Evolutionary conservation across 148 eudicot genomes (phyloP).

Genomic region (Camellia japonica): DNA sequence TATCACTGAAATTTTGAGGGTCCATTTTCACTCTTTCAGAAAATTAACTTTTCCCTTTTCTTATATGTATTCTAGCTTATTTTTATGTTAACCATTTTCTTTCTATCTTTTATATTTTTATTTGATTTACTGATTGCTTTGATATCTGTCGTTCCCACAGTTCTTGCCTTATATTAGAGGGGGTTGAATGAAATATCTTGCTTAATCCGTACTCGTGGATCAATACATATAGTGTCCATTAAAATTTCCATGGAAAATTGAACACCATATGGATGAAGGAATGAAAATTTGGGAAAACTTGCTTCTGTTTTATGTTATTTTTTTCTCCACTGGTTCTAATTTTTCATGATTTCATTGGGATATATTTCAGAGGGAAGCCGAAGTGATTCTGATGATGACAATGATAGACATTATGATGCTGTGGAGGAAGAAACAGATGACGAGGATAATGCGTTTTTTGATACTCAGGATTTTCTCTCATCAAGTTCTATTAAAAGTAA

Average conservation of each 20-base stretch:
- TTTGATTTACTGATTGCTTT: neutral
- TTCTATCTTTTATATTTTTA: too few species aligned
- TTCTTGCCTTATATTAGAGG: neutral
- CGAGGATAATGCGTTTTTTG: constrained; percentile 24
- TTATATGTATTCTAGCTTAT: neutral
- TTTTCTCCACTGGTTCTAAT: neutral
- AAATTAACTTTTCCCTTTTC: too few species aligned
- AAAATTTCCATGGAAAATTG: neutral
- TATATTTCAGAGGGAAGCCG: constrained; percentile 18
- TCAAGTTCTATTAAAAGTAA: constrained; percentile 22
- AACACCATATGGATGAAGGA: neutral
- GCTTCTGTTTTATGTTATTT: neutral
- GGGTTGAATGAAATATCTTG: neutral
- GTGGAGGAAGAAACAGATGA: constrained; percentile 31
- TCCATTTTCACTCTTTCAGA: too few species aligned
- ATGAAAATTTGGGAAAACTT: neutral
- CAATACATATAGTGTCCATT: neutral
- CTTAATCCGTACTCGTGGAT: neutral
- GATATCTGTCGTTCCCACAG: neutral
- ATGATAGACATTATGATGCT: constrained; percentile 9
- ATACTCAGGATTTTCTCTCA: constrained; percentile 29
- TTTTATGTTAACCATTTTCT: neutral
- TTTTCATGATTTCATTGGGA: neutral
- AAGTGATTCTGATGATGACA: constrained; percentile 24
- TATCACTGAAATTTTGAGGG: too few species aligned